Percentiles rank a stretch among this genome's conserved stretches.
phyloP scores from a whole-genome alignment of 2,329 filamentous ascomycete genomes.

The Penicillium italicum region DNA sequence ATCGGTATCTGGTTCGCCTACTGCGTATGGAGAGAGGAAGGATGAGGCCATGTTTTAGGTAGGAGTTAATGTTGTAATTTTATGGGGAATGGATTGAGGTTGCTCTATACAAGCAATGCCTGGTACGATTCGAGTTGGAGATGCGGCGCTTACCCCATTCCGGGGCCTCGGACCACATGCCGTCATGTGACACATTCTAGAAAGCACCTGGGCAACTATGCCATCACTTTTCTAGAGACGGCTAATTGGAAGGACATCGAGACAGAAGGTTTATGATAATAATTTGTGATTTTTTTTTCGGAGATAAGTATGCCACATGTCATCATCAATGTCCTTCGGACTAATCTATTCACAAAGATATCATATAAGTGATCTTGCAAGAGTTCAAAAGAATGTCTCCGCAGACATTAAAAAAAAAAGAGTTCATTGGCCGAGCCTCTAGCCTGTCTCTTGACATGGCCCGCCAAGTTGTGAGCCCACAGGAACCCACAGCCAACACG shows the following conservation, averaged over 20 bases:
- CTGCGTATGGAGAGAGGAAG: conserved; percentile 12
- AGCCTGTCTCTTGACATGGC: conserved; percentile 3
- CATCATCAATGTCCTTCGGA: conserved; percentile 14
- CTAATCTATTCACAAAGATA: conserved; percentile 16
- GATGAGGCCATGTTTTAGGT: conserved; percentile 20
- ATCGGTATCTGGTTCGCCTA: conserved; percentile 10
- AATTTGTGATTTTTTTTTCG: not conserved
- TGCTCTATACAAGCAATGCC: not conserved
- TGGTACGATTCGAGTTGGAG: not conserved
- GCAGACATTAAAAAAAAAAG: not conserved
- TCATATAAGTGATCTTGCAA: conserved; percentile 1
- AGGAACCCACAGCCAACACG: not conserved
- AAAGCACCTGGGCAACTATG: not conserved
- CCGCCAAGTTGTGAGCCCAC: not conserved
- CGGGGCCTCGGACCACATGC: not conserved
- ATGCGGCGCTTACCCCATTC: conserved; percentile 5
- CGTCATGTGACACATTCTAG: conserved; percentile 7
- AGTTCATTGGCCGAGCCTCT: not conserved
- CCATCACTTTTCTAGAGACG: not conserved
- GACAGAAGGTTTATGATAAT: not conserved
- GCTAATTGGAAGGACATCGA: not conserved
- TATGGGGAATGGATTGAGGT: not conserved
- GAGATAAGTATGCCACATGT: conserved; percentile 2
- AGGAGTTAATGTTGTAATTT: not conserved
- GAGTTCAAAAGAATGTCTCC: not conserved